Base-by-base conservation (phyloP, 371 early-diverging fungal species). In the Mucor piriformis region DNA sequence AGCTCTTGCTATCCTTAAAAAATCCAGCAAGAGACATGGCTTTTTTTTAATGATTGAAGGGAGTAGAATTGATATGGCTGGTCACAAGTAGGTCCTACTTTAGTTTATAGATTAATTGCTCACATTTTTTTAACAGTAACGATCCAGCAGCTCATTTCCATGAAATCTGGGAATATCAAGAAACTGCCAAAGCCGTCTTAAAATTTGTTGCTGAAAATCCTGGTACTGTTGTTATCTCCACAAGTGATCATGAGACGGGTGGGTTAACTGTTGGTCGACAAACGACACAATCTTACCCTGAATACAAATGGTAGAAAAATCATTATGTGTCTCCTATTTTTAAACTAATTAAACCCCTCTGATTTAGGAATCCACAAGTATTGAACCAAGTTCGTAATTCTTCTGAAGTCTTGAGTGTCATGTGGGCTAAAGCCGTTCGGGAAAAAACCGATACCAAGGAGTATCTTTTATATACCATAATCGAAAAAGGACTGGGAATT, bases 31-130 rank as follows among this genome's bases (percentile, higher is more conserved):
- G 20, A 49, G 42, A 18, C 27, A 37, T 0, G 95, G 96, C 0
- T 98, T 97, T 73, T 95, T 98, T 61, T 58, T 98, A 50, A 92
- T 98, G 95, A 85, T 98, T 58, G 98, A 97, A 75, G 97, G 97
- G 1, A 90, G 92, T 54, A 79, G 94, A 8, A 98, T 98, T 50
- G 91, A 90, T 60, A 88, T 90, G 90, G 90, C 88, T 13, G 90
- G 84, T 18, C 91, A 91, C 59, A 72, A 62, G 83, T 86, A 77
- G 60, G 76, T 64, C 18, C 2, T 70, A 25, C 7, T 8, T 15
- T 38, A 16, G 2, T 8, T 24, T 21, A 24, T 8, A 46, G 24
- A 25, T 12, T 1, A 46, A 24, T 1, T 13, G 7, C n/a, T 6
- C 15, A 12, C 4, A 16, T 15, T 18, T 49, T 12, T 6, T 44